phyloP scores from a whole-genome alignment of 768 basidiomycete genomes.

The Phlebiopsis gigantea region DNA sequence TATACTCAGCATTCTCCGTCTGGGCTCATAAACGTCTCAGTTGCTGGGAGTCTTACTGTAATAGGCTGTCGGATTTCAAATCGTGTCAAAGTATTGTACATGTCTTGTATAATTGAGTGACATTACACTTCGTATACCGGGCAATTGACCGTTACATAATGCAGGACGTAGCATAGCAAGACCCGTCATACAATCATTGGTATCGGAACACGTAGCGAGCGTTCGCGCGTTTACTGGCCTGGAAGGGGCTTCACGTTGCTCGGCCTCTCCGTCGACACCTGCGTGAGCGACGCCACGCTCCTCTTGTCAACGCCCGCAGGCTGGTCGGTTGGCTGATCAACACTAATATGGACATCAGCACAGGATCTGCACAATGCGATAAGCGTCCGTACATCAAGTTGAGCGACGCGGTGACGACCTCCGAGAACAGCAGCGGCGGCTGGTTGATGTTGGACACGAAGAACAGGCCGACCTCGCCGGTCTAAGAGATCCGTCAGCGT shows the following conservation, averaged over 20 bases:
- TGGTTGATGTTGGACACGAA: constrained; percentile 17
- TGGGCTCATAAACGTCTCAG: too few species aligned
- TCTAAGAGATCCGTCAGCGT: neutral
- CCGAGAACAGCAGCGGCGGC: constrained; percentile 10
- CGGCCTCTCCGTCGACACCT: neutral
- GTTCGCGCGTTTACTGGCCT: too few species aligned
- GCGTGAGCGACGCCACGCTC: neutral
- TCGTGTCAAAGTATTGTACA: too few species aligned
- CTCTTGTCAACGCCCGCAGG: neutral
- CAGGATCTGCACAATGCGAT: neutral
- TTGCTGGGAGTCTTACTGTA: too few species aligned
- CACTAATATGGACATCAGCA: neutral
- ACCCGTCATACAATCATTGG: too few species aligned
- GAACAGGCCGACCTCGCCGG: constrained; percentile 21
- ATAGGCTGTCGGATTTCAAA: too few species aligned
- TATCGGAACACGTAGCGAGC: too few species aligned
- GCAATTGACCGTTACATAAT: too few species aligned
- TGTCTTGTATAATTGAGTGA: neutral
- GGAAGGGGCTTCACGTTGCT: neutral
- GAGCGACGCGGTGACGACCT: constrained; percentile 18
- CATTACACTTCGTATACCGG: too few species aligned
- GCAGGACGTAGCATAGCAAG: too few species aligned
- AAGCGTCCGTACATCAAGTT: constrained; percentile 18
- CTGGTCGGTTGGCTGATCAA: neutral
- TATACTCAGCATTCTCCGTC: neutral